Evolutionary conservation across 305 asterid genomes (phyloP).

Genomic region (Fraxinus latifolia): DNA sequence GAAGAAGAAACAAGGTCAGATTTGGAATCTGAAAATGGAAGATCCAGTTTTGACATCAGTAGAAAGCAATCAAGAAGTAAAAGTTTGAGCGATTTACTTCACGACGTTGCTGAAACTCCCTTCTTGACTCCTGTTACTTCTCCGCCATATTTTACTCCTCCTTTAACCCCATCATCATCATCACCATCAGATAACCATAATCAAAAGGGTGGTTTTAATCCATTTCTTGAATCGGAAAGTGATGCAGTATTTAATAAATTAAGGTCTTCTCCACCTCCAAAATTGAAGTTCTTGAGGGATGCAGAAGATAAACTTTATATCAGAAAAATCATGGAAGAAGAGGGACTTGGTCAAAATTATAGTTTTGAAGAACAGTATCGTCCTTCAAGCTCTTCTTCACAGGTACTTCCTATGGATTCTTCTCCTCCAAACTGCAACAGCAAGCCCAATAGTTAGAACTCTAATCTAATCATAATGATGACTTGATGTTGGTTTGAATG

Average conservation of each 20-base stretch:
- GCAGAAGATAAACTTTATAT: constrained; percentile 34
- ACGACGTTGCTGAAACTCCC: constrained; percentile 32
- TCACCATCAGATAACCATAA: background rate
- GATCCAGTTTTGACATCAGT: constrained; percentile 24
- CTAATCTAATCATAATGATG: background rate
- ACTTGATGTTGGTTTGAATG: background rate
- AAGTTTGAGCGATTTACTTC: constrained; percentile 34
- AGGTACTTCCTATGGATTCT: constrained; percentile 36
- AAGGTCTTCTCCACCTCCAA: constrained; percentile 40
- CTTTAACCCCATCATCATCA: constrained; percentile 32
- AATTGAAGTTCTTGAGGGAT: constrained; percentile 36
- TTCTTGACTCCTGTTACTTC: constrained; percentile 40
- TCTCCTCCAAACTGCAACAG: constrained; percentile 18
- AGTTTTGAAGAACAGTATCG: constrained; percentile 8
- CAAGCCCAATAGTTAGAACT: background rate
- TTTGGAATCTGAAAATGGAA: constrained; percentile 46
- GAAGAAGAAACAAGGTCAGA: constrained; percentile 49
- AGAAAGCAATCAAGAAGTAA: constrained; percentile 34
- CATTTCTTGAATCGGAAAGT: constrained; percentile 29
- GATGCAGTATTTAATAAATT: constrained; percentile 35
- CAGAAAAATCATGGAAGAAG: constrained; percentile 22
- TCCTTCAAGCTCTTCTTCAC: constrained; percentile 29
- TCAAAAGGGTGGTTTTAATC: background rate
- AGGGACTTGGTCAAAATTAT: background rate
- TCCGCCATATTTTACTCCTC: constrained; percentile 43